A percentile compares a stretch with the other conserved stretches of the same genome.
Conservation (phyloP, 2,329 filamentous ascomycete genomes). For the Venturia oleaginea region DNA sequence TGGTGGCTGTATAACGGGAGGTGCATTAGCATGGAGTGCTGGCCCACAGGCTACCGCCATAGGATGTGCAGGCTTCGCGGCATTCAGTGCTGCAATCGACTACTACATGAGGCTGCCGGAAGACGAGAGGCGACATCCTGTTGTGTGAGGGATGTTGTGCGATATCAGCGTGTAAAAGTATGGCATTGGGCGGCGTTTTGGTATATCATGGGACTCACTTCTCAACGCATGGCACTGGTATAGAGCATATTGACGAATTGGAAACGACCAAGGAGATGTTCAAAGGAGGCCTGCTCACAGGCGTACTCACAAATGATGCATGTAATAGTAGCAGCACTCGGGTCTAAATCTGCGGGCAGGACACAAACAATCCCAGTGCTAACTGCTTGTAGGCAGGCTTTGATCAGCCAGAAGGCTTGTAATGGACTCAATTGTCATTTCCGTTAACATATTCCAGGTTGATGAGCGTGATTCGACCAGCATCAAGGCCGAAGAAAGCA, state of each 20-base stretch:
- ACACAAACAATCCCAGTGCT: too few species aligned
- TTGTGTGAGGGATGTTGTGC: constrained; percentile 21
- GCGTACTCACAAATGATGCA: too few species aligned
- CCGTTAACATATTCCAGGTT: too few species aligned
- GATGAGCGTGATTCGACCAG: too few species aligned
- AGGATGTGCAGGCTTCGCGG: constrained; percentile 88
- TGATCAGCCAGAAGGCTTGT: too few species aligned
- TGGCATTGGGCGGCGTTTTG: constrained; percentile 1
- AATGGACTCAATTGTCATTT: too few species aligned
- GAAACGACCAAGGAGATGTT: not conserved
- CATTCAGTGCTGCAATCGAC: constrained; percentile 87
- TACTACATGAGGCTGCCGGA: constrained; percentile 59
- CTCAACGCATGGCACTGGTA: not conserved
- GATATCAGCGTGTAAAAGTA: not conserved
- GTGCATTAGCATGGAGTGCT: constrained; percentile 73
- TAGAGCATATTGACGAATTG: not conserved
- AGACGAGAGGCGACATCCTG: constrained; percentile 31
- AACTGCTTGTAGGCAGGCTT: too few species aligned
- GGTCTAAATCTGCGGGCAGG: too few species aligned
- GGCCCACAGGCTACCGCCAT: constrained; percentile 82
- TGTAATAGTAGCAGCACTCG: too few species aligned
- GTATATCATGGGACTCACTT: constrained; percentile 5
- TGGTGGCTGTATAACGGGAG: constrained; percentile 85
- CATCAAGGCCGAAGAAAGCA: too few species aligned
- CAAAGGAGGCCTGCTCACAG: too few species aligned